phyloP scores from a whole-genome alignment of 2,329 filamentous ascomycete genomes.

The Bipolaris sorokiniana region DNA sequence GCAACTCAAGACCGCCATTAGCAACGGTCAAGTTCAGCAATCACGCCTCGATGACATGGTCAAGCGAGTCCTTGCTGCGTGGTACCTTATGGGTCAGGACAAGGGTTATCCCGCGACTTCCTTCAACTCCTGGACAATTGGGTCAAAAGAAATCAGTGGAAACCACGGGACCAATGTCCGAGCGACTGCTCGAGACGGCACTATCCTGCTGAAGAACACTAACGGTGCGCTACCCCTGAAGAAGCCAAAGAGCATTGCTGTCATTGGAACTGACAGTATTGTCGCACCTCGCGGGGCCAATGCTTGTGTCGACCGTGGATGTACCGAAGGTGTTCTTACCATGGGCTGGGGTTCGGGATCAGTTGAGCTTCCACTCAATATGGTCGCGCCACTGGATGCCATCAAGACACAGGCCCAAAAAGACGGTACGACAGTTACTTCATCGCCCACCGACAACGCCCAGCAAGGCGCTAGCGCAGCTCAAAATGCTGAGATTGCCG shows the following conservation, averaged over 20 bases:
- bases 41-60: conserved; percentile 53
- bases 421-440: conserved; percentile 48
- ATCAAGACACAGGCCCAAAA: conserved; percentile 48
- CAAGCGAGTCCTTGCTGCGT: conserved; percentile 54
- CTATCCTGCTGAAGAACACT: conserved; percentile 66
- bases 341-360: conserved; percentile 72
- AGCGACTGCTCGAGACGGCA: conserved; percentile 55
- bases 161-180: conserved; percentile 50
- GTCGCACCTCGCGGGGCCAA: conserved; percentile 78
- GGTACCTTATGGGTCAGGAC: conserved; percentile 58
- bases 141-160: conserved; percentile 47
- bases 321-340: conserved; percentile 66
- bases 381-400: conserved; percentile 53
- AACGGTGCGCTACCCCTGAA: conserved; percentile 74
- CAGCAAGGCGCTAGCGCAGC: conserved; percentile 48
- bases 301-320: conserved; percentile 73
- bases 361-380: conserved; percentile 51
- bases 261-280: conserved; percentile 80
- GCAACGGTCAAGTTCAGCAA: conserved; percentile 53
- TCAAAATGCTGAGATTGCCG: conserved; percentile 43
- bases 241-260: conserved; percentile 64
- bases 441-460: conserved; percentile 49
- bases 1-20: conserved; percentile 59
- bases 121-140: conserved; percentile 56
- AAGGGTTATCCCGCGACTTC: conserved; percentile 51